Base-by-base conservation (phyloP, 2,329 filamentous ascomycete genomes). In the Claviceps sp. region DNA sequence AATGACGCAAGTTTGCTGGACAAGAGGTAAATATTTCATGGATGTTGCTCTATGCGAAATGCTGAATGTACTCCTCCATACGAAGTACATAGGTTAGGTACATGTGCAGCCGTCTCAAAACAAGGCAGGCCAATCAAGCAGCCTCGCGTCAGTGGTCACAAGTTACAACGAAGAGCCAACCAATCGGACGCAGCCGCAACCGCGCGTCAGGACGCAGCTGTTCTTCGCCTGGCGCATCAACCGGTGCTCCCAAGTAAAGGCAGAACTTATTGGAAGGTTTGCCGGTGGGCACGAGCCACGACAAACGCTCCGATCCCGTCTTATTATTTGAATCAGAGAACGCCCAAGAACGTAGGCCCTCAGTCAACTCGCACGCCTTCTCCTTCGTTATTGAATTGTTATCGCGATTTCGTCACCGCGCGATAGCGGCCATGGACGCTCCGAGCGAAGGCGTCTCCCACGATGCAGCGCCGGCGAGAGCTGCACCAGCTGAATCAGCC, bases 121-220 rank as follows among this genome's bases (percentile, higher is more conserved):
- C 52, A 48, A 40, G 46, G 6, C 47, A 8, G 51, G 34, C 52
- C 52, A 52, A 54, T 52, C 41, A 52, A 24, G 13, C 9, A 34
- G 9, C 30, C 30, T 34, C 30, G 30, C 30, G 30, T 34, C 38
- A 16, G n/a, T 40, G 14, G 14, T 40, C 16, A 8, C 38, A 9
- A n/a, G 38, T 22, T 43, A 44, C 38, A 14, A n/a, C 37, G 24
- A 30, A 47, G 40, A 44, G 14, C 16, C 50, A 22, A 46, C 50
- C 48, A 47, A 55, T 55, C 45, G 50, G 50, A 50, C 48, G 50
- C 47, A 37, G 40, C 50, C 50, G 50, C 47, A 44, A 44, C 43
- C 37, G 26, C 20, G 16, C 42, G 16, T 43, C 18, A 9, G 20
- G 30, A 11, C 9, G 30, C 26, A 30, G 8, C 8, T 41, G 42